Conservation (phyloP, 768 basidiomycete species). For the Boletus pseudo-olivaceus region DNA sequence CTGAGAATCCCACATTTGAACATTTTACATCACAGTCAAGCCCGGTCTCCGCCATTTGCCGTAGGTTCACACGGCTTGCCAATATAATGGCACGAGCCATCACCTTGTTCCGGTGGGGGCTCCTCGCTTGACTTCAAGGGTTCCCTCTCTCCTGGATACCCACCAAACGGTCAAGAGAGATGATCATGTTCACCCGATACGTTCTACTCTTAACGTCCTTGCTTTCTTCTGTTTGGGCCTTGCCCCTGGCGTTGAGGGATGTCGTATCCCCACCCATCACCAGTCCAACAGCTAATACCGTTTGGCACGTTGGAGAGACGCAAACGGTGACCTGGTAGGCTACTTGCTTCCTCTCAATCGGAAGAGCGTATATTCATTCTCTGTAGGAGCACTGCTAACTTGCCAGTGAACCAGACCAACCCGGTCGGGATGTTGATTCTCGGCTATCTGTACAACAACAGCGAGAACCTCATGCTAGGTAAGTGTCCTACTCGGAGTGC, state of each 20-base stretch:
- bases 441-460: constrained; percentile 22
- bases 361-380: constrained; percentile 33
- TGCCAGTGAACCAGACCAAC: constrained; percentile 30
- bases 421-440: constrained; percentile 31
- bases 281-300: constrained; percentile 37
- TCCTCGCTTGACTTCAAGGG: constrained; percentile 9
- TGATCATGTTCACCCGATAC: constrained; percentile 24
- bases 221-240: constrained; percentile 23
- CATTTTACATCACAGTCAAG: background rate
- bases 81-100: constrained; percentile 14
- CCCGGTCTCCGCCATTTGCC: background rate
- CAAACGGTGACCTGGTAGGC: constrained; percentile 52
- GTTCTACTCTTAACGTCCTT: constrained; percentile 21
- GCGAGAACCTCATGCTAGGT: constrained; percentile 33
- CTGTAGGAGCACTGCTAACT: constrained; percentile 13
- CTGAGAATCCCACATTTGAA: constrained; percentile 6
- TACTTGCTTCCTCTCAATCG: background rate
- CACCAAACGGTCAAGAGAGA: constrained; percentile 11
- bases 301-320: constrained; percentile 44
- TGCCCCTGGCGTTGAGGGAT: constrained; percentile 38
- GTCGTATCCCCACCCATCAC: constrained; percentile 48
- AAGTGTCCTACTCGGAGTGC: constrained; percentile 5
- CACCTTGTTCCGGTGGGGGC: constrained; percentile 7
- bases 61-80: constrained; percentile 20
- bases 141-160: constrained; percentile 13